Evolutionary conservation across 352 stramenopile species (phyloP), one percentile per base, ranked within the genome.

Genomic region (Chrysophaeum taylorii): DNA sequence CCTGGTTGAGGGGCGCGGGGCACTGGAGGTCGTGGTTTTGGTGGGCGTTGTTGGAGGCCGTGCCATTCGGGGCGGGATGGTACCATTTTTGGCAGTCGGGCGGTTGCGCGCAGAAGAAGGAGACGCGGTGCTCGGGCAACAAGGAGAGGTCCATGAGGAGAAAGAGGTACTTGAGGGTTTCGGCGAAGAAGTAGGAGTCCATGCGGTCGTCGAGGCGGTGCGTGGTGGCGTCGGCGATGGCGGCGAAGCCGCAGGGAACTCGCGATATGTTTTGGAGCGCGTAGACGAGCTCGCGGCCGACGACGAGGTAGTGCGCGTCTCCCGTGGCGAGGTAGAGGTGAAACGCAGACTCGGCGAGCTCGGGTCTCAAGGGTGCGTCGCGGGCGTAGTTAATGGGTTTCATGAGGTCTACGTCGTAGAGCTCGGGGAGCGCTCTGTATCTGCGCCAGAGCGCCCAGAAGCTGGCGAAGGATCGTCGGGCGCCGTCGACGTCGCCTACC

Each of bases 81-180:
- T 15, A 50, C 42, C 42, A 23, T 5, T 60, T 25, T 18, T 60
- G 18, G 48, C 48, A 60, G n/a, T n/a, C n/a, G n/a, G n/a, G n/a
- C n/a, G n/a, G n/a, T n/a, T n/a, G n/a, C n/a, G n/a, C n/a, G 48
- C 48, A 60, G 48, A 60, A 60, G 48, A 60, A 60, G 18, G 48
- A 60, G 18, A 9, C 18, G 48, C 48, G 48, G 48, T 60, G 18
- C 48, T 5, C 18, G 18, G 48, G 48, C 48, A 33, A 18, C 18
- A 60, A 25, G 18, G 5, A 23, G 18, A 60, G 48, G 48, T 87
- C 88, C 71, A 95, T 95, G 35, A 95, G 83, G 54, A 95, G 68
- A 71, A 93, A 96, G 23, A 95, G 60, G 62, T 96, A 96, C 76
- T 95, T 95, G n/a, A 88, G 82, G 2, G 89, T 94, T 78, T 96